These are phyloP conservation scores for Smittium culicis DNA, from an alignment of 371 early-diverging fungal species.

Conservation along the genomic window DNA sequence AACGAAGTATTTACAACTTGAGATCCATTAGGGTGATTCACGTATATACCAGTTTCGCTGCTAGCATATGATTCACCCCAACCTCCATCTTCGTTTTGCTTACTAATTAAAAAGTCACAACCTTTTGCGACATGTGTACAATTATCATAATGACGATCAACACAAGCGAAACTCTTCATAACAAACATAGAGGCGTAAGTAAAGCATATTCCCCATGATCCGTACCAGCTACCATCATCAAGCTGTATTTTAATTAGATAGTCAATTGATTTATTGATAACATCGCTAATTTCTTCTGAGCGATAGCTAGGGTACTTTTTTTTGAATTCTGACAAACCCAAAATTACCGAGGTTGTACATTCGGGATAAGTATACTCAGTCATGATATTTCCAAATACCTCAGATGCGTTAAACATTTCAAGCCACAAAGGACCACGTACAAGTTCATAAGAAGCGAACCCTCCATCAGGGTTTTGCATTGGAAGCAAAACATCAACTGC, in stretches of 20 bases:
- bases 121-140: conserved; percentile 49
- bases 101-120: conserved; percentile 75
- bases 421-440: conserved; percentile 63
- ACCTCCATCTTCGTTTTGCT: conserved; percentile 84
- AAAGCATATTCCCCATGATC: conserved; percentile 93
- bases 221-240: conserved; percentile 86
- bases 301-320: conserved; percentile 70
- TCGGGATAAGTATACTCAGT: conserved; percentile 93
- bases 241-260: conserved; percentile 61
- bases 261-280: conserved; percentile 44
- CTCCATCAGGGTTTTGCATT: conserved; percentile 84
- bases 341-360: conserved; percentile 85
- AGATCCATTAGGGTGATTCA: conserved; percentile 33
- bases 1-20: conserved; percentile 90
- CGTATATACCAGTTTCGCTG: conserved; percentile 28
- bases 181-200: conserved; percentile 96
- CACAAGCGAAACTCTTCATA: conserved; percentile 67
- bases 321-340: conserved; percentile 64
- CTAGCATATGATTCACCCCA: conserved; percentile 91
- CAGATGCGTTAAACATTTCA: conserved; percentile 84
- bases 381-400: conserved; percentile 91
- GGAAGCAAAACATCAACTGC: conserved; percentile 78
- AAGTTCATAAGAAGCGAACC: conserved; percentile 82
- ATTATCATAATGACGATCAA: conserved; percentile 68
- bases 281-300: conserved; percentile 56